These are phyloP conservation scores for Protoeuglena noctilucae DNA, from an alignment of 139 green algal genomes.

Conservation along the genomic window DNA sequence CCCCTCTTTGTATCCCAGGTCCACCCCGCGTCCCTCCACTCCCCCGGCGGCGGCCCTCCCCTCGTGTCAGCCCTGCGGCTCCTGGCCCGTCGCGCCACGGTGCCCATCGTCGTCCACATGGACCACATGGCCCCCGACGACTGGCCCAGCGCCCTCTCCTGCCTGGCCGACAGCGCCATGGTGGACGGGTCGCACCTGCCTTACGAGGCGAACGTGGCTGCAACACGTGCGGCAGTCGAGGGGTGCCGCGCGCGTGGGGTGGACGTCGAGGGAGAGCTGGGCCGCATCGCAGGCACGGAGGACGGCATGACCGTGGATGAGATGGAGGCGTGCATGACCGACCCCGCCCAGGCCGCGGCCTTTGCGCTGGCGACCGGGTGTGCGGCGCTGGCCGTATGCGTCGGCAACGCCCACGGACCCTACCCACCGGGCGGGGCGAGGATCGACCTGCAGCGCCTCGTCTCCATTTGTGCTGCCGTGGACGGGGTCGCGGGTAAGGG, in stretches of 20 bases:
- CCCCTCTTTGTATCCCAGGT: too few species aligned
- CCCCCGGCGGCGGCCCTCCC: not conserved
- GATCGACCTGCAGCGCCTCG: conserved; percentile 12
- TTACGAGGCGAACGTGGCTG: conserved; percentile 1
- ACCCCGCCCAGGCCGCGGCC: conserved; percentile 11
- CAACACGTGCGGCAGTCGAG: not conserved
- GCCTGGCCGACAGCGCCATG: not conserved
- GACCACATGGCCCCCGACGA: not conserved
- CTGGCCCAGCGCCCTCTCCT: not conserved
- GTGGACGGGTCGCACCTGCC: conserved; percentile 1
- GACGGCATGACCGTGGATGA: conserved; percentile 25
- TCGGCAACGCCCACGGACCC: conserved; percentile 24
- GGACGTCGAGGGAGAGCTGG: conserved; percentile 21
- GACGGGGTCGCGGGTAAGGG: conserved; percentile 1
- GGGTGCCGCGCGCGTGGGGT: conserved; percentile 1
- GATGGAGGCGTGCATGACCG: conserved; percentile 14
- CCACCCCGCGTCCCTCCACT: not conserved
- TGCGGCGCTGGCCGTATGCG: conserved; percentile 15
- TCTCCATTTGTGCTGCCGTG: not conserved
- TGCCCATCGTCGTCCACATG: not conserved
- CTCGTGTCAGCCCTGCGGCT: not conserved
- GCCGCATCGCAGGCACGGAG: conserved; percentile 20
- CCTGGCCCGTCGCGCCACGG: not conserved
- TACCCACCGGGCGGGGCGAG: conserved; percentile 17
- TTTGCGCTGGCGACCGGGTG: conserved; percentile 12